phyloP scores from a whole-genome alignment of 768 basidiomycete genomes.

The Tricholomella constricta region DNA sequence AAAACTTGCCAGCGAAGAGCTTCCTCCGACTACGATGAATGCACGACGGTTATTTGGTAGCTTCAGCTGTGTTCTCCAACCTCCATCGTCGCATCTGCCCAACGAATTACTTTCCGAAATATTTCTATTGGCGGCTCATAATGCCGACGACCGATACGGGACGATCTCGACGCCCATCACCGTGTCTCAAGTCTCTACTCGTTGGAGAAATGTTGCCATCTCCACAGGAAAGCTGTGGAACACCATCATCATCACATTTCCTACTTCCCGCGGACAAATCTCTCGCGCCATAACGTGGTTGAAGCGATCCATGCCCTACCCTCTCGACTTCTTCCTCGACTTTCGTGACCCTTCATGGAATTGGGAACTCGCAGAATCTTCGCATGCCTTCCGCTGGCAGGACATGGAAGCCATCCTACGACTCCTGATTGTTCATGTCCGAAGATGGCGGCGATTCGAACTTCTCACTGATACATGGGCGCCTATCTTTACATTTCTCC shows the following conservation, averaged over 20 bases:
- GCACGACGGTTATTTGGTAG: constrained; percentile 20
- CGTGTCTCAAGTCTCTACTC: constrained; percentile 50
- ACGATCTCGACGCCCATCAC: constrained; percentile 28
- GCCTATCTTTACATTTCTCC: constrained; percentile 56
- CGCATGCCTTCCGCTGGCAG: constrained; percentile 42
- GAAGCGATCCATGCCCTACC: constrained; percentile 43
- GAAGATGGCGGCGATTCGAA: constrained; percentile 49
- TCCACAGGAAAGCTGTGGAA: constrained; percentile 52
- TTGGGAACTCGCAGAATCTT: constrained; percentile 49
- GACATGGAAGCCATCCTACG: constrained; percentile 49
- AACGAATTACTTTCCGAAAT: constrained; percentile 40
- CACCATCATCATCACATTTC: constrained; percentile 47
- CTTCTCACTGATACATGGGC: constrained; percentile 64
- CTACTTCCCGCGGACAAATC: constrained; percentile 39
- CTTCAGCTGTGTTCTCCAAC: constrained; percentile 6
- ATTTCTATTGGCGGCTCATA: constrained; percentile 29
- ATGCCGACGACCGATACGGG: constrained; percentile 26
- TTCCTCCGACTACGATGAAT: constrained; percentile 14
- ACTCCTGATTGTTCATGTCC: constrained; percentile 44
- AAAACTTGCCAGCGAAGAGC: constrained; percentile 15
- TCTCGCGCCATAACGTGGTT: constrained; percentile 40
- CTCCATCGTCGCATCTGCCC: constrained; percentile 28
- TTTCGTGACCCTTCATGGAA: constrained; percentile 60
- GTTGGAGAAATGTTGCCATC: constrained; percentile 52
- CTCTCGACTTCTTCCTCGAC: constrained; percentile 56